Evolutionary conservation across 2,329 filamentous ascomycete species (phyloP).

Genomic region (Ophiostoma novo-ulmi): DNA sequence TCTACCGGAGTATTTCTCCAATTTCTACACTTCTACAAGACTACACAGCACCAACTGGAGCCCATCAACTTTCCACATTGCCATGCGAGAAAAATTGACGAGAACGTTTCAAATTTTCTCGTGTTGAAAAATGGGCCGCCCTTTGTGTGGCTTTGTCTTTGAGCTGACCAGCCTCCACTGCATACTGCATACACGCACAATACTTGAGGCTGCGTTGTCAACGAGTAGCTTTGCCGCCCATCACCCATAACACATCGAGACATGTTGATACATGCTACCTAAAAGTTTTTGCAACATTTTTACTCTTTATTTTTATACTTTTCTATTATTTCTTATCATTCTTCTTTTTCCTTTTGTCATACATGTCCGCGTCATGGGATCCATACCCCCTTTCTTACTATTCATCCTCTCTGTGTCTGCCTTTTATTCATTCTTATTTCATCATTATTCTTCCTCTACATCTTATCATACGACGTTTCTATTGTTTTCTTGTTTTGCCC

Average conservation of each 20-base stretch:
- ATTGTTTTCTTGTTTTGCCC: not conserved
- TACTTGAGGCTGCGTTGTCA: not conserved
- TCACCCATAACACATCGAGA: not conserved
- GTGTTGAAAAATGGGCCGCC: not conserved
- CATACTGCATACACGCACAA: not conserved
- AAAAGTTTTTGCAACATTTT: slow-evolving; percentile 17
- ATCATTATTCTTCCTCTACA: not conserved
- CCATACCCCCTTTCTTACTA: slow-evolving; percentile 2
- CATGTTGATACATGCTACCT: slow-evolving; percentile 15
- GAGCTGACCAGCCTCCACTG: not conserved
- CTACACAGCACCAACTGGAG: not conserved
- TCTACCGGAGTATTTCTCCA: not conserved
- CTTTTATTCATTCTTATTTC: slow-evolving; percentile 17
- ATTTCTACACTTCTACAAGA: not conserved
- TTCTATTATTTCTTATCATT: not conserved
- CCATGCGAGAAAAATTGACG: not conserved
- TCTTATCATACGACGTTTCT: slow-evolving; percentile 5
- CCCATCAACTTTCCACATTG: not conserved
- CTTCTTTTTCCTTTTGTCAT: not conserved
- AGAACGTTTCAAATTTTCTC: not conserved
- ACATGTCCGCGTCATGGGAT: slow-evolving; percentile 8
- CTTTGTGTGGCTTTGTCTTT: not conserved
- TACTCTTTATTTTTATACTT: not conserved
- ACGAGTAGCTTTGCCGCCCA: not conserved
- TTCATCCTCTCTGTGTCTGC: slow-evolving; percentile 7